Evolutionary conservation across 805 yeast genomes (phyloP).

Genomic region (Metschnikowia colocasiae): DNA sequence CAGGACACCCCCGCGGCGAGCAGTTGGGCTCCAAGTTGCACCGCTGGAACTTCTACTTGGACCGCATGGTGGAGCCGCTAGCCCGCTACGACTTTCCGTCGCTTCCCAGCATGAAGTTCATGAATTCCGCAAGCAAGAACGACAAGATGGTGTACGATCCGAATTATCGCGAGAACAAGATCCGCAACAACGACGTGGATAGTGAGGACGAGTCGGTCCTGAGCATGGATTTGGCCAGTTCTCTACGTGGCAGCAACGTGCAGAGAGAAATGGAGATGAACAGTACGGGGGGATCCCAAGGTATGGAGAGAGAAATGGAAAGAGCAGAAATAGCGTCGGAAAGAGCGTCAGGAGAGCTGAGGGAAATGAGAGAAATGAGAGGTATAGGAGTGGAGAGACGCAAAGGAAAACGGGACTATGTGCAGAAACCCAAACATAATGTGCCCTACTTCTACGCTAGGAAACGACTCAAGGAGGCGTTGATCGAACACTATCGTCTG

Average conservation of each 20-base stretch:
- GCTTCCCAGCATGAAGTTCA: constrained; percentile 35
- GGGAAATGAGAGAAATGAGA: not conserved
- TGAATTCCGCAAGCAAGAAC: constrained; percentile 16
- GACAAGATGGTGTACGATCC: constrained; percentile 21
- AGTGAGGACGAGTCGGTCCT: not conserved
- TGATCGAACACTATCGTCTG: constrained; percentile 69
- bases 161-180: constrained; percentile 35
- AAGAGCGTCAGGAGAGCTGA: not conserved
- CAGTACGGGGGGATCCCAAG: no score
- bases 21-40: constrained; percentile 22
- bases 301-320: not conserved
- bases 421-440: constrained; percentile 28
- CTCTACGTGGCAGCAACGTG: not conserved
- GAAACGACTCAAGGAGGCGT: constrained; percentile 63
- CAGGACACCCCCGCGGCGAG: constrained; percentile 23
- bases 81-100: constrained; percentile 39
- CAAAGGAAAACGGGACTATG: constrained; percentile 44
- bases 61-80: constrained; percentile 22
- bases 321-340: no score
- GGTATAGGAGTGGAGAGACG: not conserved
- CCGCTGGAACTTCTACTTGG: constrained; percentile 30
- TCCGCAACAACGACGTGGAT: constrained; percentile 30
- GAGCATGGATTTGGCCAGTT: not conserved
- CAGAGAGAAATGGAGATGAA: not conserved
- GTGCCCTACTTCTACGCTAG: constrained; percentile 64